Base-by-base conservation (phyloP, 495 filamentous ascomycete species). In the Chaetomidium leptoderma region DNA sequence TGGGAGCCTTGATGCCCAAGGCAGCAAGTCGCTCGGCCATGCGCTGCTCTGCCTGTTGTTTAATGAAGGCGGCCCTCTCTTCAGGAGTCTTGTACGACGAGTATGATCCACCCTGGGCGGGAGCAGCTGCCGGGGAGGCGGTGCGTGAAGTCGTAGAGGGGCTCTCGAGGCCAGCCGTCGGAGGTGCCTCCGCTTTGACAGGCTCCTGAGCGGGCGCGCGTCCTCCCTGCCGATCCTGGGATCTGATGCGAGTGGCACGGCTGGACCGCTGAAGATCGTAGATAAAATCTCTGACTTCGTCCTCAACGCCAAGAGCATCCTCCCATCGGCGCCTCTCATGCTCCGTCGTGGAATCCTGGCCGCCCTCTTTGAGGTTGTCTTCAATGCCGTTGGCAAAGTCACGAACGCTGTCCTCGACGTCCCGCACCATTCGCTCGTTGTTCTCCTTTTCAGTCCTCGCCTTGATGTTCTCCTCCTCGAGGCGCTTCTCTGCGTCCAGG, bases 11-110 rank as follows among this genome's bases (percentile, higher is more conserved):
- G 62, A 99, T 82, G 17, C 93, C 93, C 54, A 96, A 82, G 45
- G 92, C 93, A 43, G 95, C 95, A 61, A 99, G 84, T 48, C 93
- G 84, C 70, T 97, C 95, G n/a, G 92, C 91, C 88, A 99, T 97
- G 44, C 92, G 88, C 67, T 91, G 89, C 71, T 97, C 91, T 13
- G 95, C 95, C 69, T 96, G 92, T 70, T 97, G 91, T 69, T 93
- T 93, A 61, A 97, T 95, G 70, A 91, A 96, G 6, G 95, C 90
- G 26, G 95, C 92, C 39, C 95, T 83, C 60, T 97, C 92, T 66
- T 97, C 91, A 5, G 91, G 85, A 2, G 92, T 95, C 66, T 87
- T 88, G 70, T 89, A 91, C n/a, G 87, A 78, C 3, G 87, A 82
- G 58, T 95, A 93, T 4, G 86, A 82, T 4, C 78, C 77, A 14